phyloP scores from a whole-genome alignment of 768 basidiomycete genomes.

The Phanerochaete carnosa region DNA sequence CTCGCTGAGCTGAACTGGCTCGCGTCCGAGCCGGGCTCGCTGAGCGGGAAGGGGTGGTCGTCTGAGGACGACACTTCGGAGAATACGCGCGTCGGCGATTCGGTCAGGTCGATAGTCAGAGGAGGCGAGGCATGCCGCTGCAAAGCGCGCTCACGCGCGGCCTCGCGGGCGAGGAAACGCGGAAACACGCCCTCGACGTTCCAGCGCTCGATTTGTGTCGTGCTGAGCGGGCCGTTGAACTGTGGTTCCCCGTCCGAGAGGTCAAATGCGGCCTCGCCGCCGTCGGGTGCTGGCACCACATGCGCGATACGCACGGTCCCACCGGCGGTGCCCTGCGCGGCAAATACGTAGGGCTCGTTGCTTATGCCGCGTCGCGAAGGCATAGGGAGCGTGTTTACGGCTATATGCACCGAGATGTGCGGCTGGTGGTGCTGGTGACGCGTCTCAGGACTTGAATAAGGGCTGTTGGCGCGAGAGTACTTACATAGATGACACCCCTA shows the following conservation, averaged over 20 bases:
- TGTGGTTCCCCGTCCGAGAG: not conserved
- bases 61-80: slow-evolving; percentile 3
- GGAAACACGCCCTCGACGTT: slow-evolving; percentile 24
- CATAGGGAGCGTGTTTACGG: slow-evolving; percentile 51
- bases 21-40: not conserved
- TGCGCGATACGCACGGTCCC: slow-evolving; percentile 21
- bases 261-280: slow-evolving; percentile 4
- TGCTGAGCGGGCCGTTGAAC: not conserved
- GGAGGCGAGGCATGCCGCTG: not conserved
- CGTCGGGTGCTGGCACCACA: slow-evolving; percentile 8
- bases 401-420: slow-evolving; percentile 57
- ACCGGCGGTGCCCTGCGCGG: slow-evolving; percentile 31
- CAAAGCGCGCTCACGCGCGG: slow-evolving; percentile 16
- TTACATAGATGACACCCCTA: slow-evolving; percentile 60
- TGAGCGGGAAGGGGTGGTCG: not conserved
- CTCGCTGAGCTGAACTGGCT: not conserved
- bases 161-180: slow-evolving; percentile 25
- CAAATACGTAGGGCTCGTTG: slow-evolving; percentile 61
- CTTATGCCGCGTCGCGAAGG: slow-evolving; percentile 53
- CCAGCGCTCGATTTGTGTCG: slow-evolving; percentile 23
- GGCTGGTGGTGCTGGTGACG: slow-evolving; percentile 48
- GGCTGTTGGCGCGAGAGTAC: slow-evolving; percentile 21
- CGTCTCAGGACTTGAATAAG: not conserved
- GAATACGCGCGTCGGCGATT: slow-evolving; percentile 11
- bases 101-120: slow-evolving; percentile 6